Base-by-base conservation (phyloP, 2,329 filamentous ascomycete species). In the Claviceps monticola region DNA sequence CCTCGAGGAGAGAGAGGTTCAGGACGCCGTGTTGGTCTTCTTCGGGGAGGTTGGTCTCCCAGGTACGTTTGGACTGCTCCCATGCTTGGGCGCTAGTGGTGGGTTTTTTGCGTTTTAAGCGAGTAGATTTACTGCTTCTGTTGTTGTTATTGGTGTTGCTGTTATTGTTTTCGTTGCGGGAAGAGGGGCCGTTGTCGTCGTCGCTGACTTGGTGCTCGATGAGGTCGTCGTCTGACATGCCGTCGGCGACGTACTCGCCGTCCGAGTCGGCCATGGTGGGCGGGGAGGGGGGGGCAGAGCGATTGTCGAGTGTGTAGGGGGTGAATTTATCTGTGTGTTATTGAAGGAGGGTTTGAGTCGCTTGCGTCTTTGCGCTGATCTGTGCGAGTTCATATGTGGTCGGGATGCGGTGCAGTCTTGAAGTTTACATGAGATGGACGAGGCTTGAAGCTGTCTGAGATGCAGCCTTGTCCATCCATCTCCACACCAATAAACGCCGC, bases 1-100 rank as follows among this genome's bases (percentile, higher is more conserved):
- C 87, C 66, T 95, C 88, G 48, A 89, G 75, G 21, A 84, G 83
- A 57, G 87, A 82, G 42, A 95, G 79, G 53, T 82, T 83, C 58
- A 95, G 80, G 53, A 82, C 83, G 46, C 86, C 88, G 68, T 94
- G 87, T 43, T 82, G 83, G 19, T 84, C 83, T 67, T 93, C 88
- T 50, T 70, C 68, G 46, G 68, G 68, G 48, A 86, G 78, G 37
- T 90, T 79, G 6, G 79, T 79, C 63, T 91, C 87, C 81, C 81
- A 84, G 19, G 78, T 81, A 51, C 81, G 72, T 64, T 81, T 79
- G 26, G 83, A 79, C 63, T 80, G 74, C 64, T 84, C 81, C 81
- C 81, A 84, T 3, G 79, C 76, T 19, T 80, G 78, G 61, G 74
- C 74, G 16, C 65, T 60, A 49, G 66, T 63, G n/a, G 63, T 56